Evolutionary conservation across 495 filamentous ascomycete species (phyloP).

Genomic region (Penicillium egyptiacum): DNA sequence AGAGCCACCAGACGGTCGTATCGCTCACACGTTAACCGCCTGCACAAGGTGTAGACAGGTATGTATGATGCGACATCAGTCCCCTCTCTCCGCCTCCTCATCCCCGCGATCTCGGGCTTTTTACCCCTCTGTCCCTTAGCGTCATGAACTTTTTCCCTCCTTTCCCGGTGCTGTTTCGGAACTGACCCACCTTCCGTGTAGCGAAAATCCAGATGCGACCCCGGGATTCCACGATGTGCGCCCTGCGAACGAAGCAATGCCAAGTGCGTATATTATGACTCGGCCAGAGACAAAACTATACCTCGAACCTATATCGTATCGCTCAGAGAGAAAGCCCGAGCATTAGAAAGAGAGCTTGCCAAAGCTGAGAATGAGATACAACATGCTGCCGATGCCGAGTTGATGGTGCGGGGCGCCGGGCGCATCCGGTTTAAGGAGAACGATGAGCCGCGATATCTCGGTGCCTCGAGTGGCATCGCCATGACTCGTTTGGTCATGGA

Average conservation of each 20-base stretch:
- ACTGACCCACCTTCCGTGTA: conserved; percentile 31
- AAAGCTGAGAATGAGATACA: conserved; percentile 62
- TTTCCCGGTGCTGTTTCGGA: neutral
- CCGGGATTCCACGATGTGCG: conserved; percentile 83
- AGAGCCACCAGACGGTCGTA: conserved; percentile 45
- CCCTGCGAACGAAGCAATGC: conserved; percentile 89
- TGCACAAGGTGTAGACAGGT: conserved; percentile 86
- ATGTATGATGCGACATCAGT: conserved; percentile 52
- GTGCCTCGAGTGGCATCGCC: conserved; percentile 88
- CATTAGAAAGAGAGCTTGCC: conserved; percentile 71
- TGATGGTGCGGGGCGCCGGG: conserved; percentile 78
- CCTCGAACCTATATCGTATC: conserved; percentile 84
- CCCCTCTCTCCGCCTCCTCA: conserved; percentile 2
- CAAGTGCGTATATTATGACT: conserved; percentile 90
- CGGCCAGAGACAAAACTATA: conserved; percentile 72
- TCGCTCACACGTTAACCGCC: conserved; percentile 83
- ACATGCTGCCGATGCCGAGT: conserved; percentile 68
- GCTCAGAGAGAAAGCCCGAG: conserved; percentile 77
- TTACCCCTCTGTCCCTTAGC: conserved; percentile 5
- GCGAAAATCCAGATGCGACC: conserved; percentile 94
- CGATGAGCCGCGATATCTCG: conserved; percentile 84
- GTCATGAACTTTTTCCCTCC: neutral
- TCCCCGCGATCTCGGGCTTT: conserved; percentile 1
- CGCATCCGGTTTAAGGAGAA: conserved; percentile 76
- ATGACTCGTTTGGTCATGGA: conserved; percentile 94